Base-by-base conservation (phyloP, 192 early-diverging fungal species). In the Backusella liffmaniae region DNA sequence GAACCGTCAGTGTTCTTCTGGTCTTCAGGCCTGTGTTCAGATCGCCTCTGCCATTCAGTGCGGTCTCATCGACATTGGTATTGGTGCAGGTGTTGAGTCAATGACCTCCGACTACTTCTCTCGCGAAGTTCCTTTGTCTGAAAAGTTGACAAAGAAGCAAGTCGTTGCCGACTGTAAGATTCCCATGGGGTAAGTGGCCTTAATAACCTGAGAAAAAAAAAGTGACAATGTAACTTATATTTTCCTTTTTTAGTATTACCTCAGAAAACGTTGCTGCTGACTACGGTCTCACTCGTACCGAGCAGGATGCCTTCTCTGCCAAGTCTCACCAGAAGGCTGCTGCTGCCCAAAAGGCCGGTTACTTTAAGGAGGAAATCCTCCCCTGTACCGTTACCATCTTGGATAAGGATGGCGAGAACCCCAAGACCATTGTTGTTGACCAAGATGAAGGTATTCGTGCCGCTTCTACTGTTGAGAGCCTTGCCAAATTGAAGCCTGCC, bases 191-290 rank as follows among this genome's bases (percentile, higher is more conserved):
- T 82, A 82, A 77, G 59, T 23, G 10, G 0, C 46, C 16, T 46
- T 26, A 32, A 32, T 30, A 32, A 53, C 6, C 16, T 10, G 15
- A 23, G 71, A 65, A 72, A 73, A 69, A 53, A 32, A 34, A 62
- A 70, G 71, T 35, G n/a, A 21, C 15, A 51, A 26, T 10, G 42
- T 72, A 26, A 5, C 30, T 34, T 71, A n/a, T 5, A 15, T 59
- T 10, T 39, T 67, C 8, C 30, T 69, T 36, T 74, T 68, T 62
- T 74, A 89, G 91, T 74, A 91, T 93, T 76, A 99, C 98, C 30
- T 98, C 97, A 21, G 98, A 99, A 86, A 98, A 97, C 86, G 98
- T 99, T 56, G 94, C 96, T 67, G 82, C 86, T 59, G 90, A 98
- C 26, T 99, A 93, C 85, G 89, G 91, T 49, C 80, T 99, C 65